Base-by-base conservation (phyloP, 495 filamentous ascomycete species). In the Xylaria longipes region DNA sequence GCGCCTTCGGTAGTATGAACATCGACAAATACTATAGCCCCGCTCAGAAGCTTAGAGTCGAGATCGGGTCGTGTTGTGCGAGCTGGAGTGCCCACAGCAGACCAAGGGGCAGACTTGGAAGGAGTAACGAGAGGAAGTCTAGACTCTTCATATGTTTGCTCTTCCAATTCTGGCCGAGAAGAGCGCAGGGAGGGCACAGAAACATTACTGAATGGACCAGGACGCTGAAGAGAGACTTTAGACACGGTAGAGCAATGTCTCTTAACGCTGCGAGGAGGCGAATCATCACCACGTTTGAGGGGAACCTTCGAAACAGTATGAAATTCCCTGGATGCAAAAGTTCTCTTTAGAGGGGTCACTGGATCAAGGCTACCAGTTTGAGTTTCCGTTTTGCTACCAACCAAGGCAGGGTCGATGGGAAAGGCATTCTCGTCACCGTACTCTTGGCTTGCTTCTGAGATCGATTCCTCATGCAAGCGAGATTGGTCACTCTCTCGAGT, bases 1-100 rank as follows among this genome's bases (percentile, higher is more conserved):
- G 92, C 93, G 4, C 94, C 94, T 77, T 97, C 94, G 43, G 88
- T 92, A 3, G 93, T 96, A 75, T 95, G 91, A n/a, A 98, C 94
- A 82, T 99, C 95, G 12, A 97, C 93, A 79, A 89, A 94, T n/a
- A 96, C 92, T 3, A 95, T 88, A 15, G 91, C 92, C 3, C 95
- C 94, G 17, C 86, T 85, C 1, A 97, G 83, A 1, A 90, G 74
- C 1, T 79, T 76, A 5, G 83, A 80, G 66, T 87, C 82, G 31
- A 88, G 75, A 46, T 87, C 84, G 17, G 82, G 81, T 11, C 86
- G 85, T 29, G 87, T 84, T 31, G 87, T 86, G 27, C 86, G 83
- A 15, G 85, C 86, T 11, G 88, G 89, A 0, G 89, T 89, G 27
- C 83, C 87, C 52, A 81, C 73, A 6, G 80, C 84, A 3, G 87